These are phyloP conservation scores for Phenoliferia sp. DNA, from an alignment of 1,284 basidiomycete species.

Conservation along the genomic window DNA sequence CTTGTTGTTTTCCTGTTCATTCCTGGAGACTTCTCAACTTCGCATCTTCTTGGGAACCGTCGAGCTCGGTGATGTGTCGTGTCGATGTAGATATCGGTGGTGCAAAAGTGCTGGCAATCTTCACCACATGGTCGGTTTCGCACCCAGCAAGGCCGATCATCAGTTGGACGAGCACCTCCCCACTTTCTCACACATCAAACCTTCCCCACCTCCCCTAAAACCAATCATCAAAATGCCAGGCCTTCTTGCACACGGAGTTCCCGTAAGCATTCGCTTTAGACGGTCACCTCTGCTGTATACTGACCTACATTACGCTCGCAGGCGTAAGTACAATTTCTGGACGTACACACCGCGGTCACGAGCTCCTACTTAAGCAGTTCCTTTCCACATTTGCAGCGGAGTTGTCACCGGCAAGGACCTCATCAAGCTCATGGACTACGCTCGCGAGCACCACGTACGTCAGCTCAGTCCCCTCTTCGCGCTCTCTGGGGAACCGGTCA, in stretches of 20 bases:
- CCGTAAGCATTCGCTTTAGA: not conserved
- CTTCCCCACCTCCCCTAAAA: not conserved
- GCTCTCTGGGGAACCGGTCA: not conserved
- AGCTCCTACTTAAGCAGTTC: not conserved
- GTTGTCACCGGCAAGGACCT: conserved; percentile 83
- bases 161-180: too few species aligned
- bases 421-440: conserved; percentile 82
- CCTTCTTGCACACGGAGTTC: not conserved
- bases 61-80: too few species aligned
- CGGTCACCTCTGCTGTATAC: not conserved
- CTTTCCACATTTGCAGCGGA: conserved; percentile 45
- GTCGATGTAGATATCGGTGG: not conserved
- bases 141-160: too few species aligned
- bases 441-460: conserved; percentile 70
- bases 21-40: too few species aligned
- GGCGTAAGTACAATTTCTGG: not conserved
- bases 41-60: too few species aligned
- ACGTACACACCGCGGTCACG: not conserved
- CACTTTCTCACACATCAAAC: not conserved
- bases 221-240: not conserved
- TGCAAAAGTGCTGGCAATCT: not conserved
- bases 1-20: too few species aligned
- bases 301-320: too few species aligned
- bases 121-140: too few species aligned
- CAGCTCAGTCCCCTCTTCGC: not conserved